Percentiles rank a stretch among this genome's conserved stretches.
Evolutionary conservation across 805 yeast genomes (phyloP).

Genomic region (Saitoella complicata): DNA sequence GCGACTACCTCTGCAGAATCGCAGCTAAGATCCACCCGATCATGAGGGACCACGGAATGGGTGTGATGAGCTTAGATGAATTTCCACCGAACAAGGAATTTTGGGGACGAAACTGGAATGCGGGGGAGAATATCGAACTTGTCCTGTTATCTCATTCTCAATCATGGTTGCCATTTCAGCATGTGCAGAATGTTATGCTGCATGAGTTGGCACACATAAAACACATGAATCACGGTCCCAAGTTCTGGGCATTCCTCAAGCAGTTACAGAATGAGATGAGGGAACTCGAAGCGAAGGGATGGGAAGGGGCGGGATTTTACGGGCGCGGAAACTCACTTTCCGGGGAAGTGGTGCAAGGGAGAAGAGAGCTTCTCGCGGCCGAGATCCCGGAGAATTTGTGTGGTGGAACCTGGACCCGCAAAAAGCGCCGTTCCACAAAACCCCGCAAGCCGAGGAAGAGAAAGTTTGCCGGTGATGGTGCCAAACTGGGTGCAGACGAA

Average conservation of each 20-base stretch:
- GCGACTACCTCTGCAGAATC: constrained; percentile 8
- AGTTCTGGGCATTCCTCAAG: constrained; percentile 11
- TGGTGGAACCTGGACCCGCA: no score
- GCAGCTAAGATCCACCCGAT: constrained; percentile 14
- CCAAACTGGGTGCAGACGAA: no score
- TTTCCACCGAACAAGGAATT: constrained; percentile 8
- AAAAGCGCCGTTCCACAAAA: no score
- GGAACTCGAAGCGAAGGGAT: constrained; percentile 9
- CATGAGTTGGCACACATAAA: constrained; percentile 14
- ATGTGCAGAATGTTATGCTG: constrained; percentile 13
- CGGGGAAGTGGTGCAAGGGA: neutral
- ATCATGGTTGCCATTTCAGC: neutral
- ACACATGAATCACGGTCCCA: constrained; percentile 12
- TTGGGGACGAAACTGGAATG: constrained; percentile 15
- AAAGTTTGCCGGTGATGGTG: no score
- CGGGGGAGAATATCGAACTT: constrained; percentile 11
- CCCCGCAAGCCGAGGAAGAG: no score
- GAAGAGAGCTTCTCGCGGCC: neutral
- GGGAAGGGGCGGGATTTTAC: constrained; percentile 14
- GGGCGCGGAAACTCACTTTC: constrained; percentile 7
- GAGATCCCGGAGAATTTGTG: no score
- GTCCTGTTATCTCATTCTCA: constrained; percentile 1
- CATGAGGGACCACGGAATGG: constrained; percentile 11
- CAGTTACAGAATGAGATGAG: constrained; percentile 9
- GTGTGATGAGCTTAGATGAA: constrained; percentile 12